Conservation (phyloP, 306 rosid species). For the Medicago lupulina region DNA sequence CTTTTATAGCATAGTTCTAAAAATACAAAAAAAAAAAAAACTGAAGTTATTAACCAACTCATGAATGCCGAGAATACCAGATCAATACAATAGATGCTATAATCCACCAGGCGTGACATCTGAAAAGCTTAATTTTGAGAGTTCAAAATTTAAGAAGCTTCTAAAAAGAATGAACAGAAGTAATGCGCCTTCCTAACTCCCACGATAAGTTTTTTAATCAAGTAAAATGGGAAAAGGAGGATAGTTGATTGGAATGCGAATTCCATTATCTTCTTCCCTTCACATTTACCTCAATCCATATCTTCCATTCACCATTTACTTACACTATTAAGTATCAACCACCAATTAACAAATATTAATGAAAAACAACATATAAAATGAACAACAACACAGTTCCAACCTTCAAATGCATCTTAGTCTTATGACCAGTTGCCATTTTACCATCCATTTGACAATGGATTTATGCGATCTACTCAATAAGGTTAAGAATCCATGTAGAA, state of each 20-base stretch:
- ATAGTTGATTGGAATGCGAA: too few species aligned
- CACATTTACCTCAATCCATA: too few species aligned
- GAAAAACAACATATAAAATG: constrained; percentile 13
- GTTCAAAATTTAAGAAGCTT: background rate
- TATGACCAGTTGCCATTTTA: background rate
- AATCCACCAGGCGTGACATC: background rate
- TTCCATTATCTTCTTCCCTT: too few species aligned
- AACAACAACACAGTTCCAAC: constrained; percentile 2
- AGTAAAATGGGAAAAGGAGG: background rate
- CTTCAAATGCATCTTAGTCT: constrained; percentile 14
- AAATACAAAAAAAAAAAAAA: too few species aligned
- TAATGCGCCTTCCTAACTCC: background rate
- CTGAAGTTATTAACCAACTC: too few species aligned
- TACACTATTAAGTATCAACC: too few species aligned
- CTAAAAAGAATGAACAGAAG: background rate
- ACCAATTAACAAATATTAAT: too few species aligned
- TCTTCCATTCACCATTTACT: too few species aligned
- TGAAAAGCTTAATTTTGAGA: constrained; percentile 5
- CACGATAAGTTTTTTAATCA: background rate
- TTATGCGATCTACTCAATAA: constrained; percentile 1
- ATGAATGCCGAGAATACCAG: too few species aligned
- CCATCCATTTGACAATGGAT: background rate
- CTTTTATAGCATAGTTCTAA: too few species aligned
- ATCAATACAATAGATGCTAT: too few species aligned
- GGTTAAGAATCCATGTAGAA: background rate